phyloP scores from a whole-genome alignment of 768 basidiomycete species.

The Kwoniella sp. region DNA sequence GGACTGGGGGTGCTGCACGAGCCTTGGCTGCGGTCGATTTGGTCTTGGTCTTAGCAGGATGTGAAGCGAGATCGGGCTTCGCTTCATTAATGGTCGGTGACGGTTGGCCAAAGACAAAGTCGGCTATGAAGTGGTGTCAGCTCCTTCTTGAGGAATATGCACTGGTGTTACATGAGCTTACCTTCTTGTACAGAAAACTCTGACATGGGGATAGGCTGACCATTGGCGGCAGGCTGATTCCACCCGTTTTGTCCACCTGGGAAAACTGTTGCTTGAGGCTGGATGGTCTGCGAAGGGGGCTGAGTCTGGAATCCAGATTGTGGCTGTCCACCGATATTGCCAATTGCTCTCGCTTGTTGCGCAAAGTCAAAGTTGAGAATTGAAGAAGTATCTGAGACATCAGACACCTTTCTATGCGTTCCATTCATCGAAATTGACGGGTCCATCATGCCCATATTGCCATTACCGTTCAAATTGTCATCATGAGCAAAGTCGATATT shows the following conservation, averaged over 20 bases:
- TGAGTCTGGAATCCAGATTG: neutral
- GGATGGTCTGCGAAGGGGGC: neutral
- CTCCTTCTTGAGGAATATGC: neutral
- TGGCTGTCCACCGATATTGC: conserved; percentile 3
- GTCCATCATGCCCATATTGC: conserved; percentile 27
- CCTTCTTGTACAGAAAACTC: neutral
- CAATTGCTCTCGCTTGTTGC: conserved; percentile 18
- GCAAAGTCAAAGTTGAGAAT: conserved; percentile 12
- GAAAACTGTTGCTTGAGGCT: neutral
- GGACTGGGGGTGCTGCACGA: neutral
- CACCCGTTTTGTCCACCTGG: neutral
- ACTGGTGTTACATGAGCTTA: neutral
- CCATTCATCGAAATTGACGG: conserved; percentile 2
- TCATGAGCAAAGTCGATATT: neutral
- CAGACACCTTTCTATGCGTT: neutral
- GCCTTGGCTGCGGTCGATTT: neutral
- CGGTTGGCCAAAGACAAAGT: neutral
- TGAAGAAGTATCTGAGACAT: neutral
- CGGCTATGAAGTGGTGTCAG: neutral
- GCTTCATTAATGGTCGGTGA: neutral
- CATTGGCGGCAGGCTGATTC: neutral
- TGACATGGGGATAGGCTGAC: neutral
- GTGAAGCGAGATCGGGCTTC: neutral
- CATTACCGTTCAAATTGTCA: conserved; percentile 15
- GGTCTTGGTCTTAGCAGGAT: neutral